Percentiles rank a stretch among this genome's conserved stretches.
These are phyloP conservation scores for Lichtheimia hyalospora DNA, from an alignment of 371 early-diverging fungal genomes.

Conservation along the genomic window DNA sequence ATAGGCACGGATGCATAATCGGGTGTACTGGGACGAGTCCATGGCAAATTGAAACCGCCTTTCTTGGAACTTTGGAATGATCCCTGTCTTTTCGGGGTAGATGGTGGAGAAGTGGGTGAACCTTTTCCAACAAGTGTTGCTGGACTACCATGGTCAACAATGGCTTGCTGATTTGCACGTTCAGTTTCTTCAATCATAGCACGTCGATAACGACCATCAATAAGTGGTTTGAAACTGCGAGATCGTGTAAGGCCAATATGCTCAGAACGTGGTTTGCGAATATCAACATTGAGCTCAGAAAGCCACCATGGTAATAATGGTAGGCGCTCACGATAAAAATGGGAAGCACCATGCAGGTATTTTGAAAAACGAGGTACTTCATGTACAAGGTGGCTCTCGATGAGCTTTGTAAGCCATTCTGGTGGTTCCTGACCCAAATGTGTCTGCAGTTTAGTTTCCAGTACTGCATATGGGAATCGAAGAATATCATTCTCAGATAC, in stretches of 20 bases:
- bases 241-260: slow-evolving; percentile 29
- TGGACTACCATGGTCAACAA: slow-evolving; percentile 6
- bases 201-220: slow-evolving; percentile 36
- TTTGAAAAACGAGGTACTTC: slow-evolving; percentile 98
- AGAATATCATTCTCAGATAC: slow-evolving; percentile 61
- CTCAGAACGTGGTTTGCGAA: slow-evolving; percentile 38
- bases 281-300: slow-evolving; percentile 47
- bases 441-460: slow-evolving; percentile 70
- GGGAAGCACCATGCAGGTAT: slow-evolving; percentile 91
- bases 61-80: no score
- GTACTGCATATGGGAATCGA: slow-evolving; percentile 33
- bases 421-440: slow-evolving; percentile 86
- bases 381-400: slow-evolving; percentile 86
- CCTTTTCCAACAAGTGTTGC: background rate
- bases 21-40: no score
- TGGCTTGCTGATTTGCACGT: slow-evolving; percentile 22
- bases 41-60: no score
- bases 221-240: slow-evolving; percentile 33
- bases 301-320: slow-evolving; percentile 35
- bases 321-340: slow-evolving; percentile 24
- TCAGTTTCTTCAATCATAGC: slow-evolving; percentile 32
- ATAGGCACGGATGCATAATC: no score
- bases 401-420: slow-evolving; percentile 88
- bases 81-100: background rate
- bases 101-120: background rate